Conservation (phyloP, 306 rosid species). For the Quercus engelmannii region DNA sequence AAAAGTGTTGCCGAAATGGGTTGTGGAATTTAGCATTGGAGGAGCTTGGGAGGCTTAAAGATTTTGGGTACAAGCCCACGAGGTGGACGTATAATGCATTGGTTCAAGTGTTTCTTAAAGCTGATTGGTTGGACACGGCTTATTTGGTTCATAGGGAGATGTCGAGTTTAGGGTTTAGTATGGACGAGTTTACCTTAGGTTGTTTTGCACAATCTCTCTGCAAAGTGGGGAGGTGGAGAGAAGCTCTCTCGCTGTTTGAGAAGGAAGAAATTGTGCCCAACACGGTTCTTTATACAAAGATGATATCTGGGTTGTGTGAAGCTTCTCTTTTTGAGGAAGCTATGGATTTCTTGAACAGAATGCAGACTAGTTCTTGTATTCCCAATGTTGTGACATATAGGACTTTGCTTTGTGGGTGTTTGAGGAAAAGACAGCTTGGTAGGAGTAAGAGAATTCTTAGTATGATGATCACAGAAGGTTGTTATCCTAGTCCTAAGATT, state of each 20-base stretch:
- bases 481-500: slow-evolving; percentile 70
- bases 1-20: slow-evolving; percentile 74
- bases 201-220: slow-evolving; percentile 62
- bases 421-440: slow-evolving; percentile 66
- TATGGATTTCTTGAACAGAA: slow-evolving; percentile 56
- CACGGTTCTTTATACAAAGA: slow-evolving; percentile 62
- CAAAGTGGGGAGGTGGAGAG: slow-evolving; percentile 59
- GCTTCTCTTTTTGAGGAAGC: slow-evolving; percentile 84
- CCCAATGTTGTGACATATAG: slow-evolving; percentile 70
- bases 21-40: slow-evolving; percentile 77
- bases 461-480: slow-evolving; percentile 83
- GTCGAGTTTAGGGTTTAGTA: slow-evolving; percentile 51
- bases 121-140: slow-evolving; percentile 64
- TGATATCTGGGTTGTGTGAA: slow-evolving; percentile 78
- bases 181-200: slow-evolving; percentile 63
- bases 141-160: slow-evolving; percentile 73
- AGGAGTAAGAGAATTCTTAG: slow-evolving; percentile 80
- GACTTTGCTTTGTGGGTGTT: slow-evolving; percentile 70
- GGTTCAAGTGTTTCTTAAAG: slow-evolving; percentile 70
- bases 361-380: slow-evolving; percentile 71
- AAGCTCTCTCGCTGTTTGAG: slow-evolving; percentile 56
- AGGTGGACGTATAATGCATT: slow-evolving; percentile 60
- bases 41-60: slow-evolving; percentile 86
- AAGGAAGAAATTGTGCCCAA: slow-evolving; percentile 55
- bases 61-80: slow-evolving; percentile 71